A percentile compares a stretch with the other conserved stretches of the same genome.
phyloP scores from a whole-genome alignment of 306 rosid species.

The Dryas octopetala region DNA sequence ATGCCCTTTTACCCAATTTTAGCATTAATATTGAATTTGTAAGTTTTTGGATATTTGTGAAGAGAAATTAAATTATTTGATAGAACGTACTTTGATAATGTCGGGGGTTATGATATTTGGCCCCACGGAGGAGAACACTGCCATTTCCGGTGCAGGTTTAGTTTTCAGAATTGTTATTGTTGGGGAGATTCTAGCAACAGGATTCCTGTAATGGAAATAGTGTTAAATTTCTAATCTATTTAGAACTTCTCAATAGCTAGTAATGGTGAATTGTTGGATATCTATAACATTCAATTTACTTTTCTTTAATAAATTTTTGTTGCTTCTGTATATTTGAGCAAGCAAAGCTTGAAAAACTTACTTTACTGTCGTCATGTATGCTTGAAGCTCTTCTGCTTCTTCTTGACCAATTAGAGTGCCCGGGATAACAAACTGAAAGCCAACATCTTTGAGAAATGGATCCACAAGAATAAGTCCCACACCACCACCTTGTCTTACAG shows the following conservation, averaged over 20 bases:
- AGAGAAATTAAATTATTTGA: not conserved
- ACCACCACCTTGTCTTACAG: conserved; percentile 55
- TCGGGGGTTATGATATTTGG: conserved; percentile 65
- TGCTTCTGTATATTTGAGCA: conserved; percentile 1
- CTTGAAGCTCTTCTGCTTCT: conserved; percentile 57
- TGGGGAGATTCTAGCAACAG: conserved; percentile 50
- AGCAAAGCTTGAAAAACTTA: conserved; percentile 38
- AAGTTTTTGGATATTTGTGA: not conserved
- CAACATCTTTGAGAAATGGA: conserved; percentile 50
- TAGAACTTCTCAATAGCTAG: conserved; percentile 4
- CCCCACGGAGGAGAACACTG: conserved; percentile 64
- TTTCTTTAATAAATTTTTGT: not conserved
- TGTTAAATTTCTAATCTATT: conserved; percentile 3
- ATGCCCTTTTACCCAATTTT: not conserved
- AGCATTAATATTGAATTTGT: not conserved
- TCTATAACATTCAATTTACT: not conserved
- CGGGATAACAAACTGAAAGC: conserved; percentile 62
- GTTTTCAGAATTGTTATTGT: conserved; percentile 42
- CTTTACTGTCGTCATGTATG: conserved; percentile 50
- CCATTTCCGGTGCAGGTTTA: conserved; percentile 65
- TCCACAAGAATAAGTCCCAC: conserved; percentile 75
- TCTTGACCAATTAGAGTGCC: conserved; percentile 59
- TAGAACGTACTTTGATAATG: conserved; percentile 56
- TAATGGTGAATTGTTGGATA: conserved; percentile 1
- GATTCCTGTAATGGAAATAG: conserved; percentile 46